Base-by-base conservation (phyloP, 305 asterid species). In the Fraxinus ornus region DNA sequence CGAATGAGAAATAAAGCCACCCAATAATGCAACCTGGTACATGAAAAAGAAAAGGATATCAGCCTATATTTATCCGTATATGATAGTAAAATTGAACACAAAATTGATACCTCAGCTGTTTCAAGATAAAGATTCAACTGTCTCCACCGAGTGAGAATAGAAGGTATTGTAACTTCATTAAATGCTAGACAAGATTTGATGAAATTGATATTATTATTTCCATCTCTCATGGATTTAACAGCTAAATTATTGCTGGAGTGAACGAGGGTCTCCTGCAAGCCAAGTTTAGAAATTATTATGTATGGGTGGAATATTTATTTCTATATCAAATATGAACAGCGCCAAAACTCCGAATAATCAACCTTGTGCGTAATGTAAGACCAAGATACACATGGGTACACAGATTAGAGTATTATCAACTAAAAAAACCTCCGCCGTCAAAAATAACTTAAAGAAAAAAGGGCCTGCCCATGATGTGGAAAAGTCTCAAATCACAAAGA, bases 161-260 rank as follows among this genome's bases (percentile, higher is more conserved):
- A 92, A 84, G 97, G 94, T 86, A 94, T 88, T 77, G 97, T 93
- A 82, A 94, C 97, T 90, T 94, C 97, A 89, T 90, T 89, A 86
- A 90, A 94, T 6, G 97, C 94, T 84, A 94, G 87, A 81, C 97
- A 94, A 75, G 97, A 90, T 90, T 89, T 94, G 85, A 90, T 88
- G 88, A 93, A 90, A 87, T 79, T 87, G 86, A 81, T 79, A 88
- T 88, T 79, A 73, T 72, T 83, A 71, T 33, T 82, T 76, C 86
- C 93, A 80, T 89, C 87, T 88, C 83, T 88, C 92, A 91, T 88
- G 71, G 92, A 90, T 90, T 88, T 88, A 84, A 89, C 87, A 77
- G 94, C 96, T 87, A 94, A 86, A 79, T 74, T 88, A 85, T 93
- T 94, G 94, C 96, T 86, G 84, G 90, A 90, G 88, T 93, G 97